Evolutionary conservation across 2,329 filamentous ascomycete species (phyloP), one percentile per base, ranked within the genome.

Genomic region (Aspergillus pseudoterreus): DNA sequence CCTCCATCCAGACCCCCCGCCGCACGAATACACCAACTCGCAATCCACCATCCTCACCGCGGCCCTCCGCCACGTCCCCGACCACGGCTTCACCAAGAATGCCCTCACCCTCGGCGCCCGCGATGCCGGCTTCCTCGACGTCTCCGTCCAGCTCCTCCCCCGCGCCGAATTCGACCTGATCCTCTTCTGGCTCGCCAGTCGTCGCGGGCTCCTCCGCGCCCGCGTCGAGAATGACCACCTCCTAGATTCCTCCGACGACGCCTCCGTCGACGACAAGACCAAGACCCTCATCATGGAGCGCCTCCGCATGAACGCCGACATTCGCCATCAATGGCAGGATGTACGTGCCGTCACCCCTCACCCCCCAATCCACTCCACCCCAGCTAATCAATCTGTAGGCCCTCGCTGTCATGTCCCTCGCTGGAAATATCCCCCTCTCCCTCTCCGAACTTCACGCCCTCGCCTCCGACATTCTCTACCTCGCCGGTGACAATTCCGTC

Each of bases 391-490:
- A 47, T 33, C 33, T 6, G 9, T 54, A 94, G 87, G 94, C 92
- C 42, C 79, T 97, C 2, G 91, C 90, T 4, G 78, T 95, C 55
- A 96, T 96, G 88, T 90, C 91, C 4, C 85, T 95, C 52, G 88
- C 90, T 0, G 82, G 80, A 54, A 87, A 92, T 69, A 80, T 95
- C 32, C 83, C 90, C 0, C 74, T 83, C 8, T 92, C 91, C 0
- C 68, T 96, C 3, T 80, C 80, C 42, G 94, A 97, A 73, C 82
- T 99, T 4, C 85, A 87, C 39, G 78, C 82, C 45, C 82, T 99
- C 4, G 82, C 87, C n/a, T 92, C 96, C 69, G 94, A 99, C 70
- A 95, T 99, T 47, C 89, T 88, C 80, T 91, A 88, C 64, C 82
- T 96, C 4, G 83, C 92, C 0, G 90, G 90, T 46, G 94, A 97